Percentiles rank a stretch among this genome's conserved stretches.
These are phyloP conservation scores for Colletotrichum paranaense DNA, from an alignment of 2,329 filamentous ascomycete genomes.

Conservation along the genomic window DNA sequence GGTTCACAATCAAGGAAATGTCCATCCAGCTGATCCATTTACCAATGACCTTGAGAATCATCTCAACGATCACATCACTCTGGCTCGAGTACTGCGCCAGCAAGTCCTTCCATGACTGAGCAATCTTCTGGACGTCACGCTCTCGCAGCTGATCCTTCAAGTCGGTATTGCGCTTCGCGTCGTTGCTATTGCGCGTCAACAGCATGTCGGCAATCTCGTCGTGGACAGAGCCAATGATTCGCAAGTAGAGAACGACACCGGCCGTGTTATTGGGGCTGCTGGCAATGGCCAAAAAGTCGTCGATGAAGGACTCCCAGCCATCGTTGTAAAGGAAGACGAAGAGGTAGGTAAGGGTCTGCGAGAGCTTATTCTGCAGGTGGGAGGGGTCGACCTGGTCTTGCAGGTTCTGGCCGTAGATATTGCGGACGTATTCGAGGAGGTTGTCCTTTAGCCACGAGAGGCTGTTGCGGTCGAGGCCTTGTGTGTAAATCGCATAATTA, in stretches of 20 bases:
- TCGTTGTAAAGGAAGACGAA: conserved; percentile 89
- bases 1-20: conserved; percentile 91
- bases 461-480: conserved; percentile 78
- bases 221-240: conserved; percentile 89
- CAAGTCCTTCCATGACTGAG: conserved; percentile 91
- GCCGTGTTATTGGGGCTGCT: conserved; percentile 68
- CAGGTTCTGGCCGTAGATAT: conserved; percentile 74
- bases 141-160: conserved; percentile 91
- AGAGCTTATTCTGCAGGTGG: conserved; percentile 94
- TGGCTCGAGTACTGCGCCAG: conserved; percentile 79
- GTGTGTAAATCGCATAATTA: conserved; percentile 88
- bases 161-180: conserved; percentile 87
- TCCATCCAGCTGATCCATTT: conserved; percentile 99
- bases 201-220: conserved; percentile 97
- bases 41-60: conserved; percentile 90
- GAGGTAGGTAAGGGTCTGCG: conserved; percentile 93
- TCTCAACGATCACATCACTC: conserved; percentile 81
- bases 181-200: conserved; percentile 79
- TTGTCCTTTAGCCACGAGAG: conserved; percentile 83
- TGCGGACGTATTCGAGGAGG: conserved; percentile 82
- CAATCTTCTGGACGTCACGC: conserved; percentile 89
- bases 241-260: conserved; percentile 88
- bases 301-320: conserved; percentile 90
- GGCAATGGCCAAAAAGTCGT: conserved; percentile 86
- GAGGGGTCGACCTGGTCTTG: conserved; percentile 74